phyloP scores from a whole-genome alignment of 192 early-diverging fungal species.

The Coemansia sp. region DNA sequence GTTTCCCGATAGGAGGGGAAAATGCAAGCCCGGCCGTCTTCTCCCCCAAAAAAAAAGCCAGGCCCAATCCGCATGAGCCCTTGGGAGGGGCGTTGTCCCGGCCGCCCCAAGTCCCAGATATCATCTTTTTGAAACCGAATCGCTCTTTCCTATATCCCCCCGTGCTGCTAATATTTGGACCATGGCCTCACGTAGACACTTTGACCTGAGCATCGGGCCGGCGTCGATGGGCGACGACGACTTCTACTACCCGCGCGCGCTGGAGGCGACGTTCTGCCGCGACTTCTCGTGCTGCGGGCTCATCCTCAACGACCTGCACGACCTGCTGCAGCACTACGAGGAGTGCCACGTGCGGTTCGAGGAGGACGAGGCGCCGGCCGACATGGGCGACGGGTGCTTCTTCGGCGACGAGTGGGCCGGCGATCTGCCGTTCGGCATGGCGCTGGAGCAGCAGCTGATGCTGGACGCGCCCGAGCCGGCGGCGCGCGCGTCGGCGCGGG shows the following conservation, averaged over 20 bases:
- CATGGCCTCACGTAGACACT: slow-evolving; percentile 22
- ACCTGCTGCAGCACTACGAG: slow-evolving; percentile 94
- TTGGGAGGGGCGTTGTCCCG: no score
- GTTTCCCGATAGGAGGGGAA: neutral
- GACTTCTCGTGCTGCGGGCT: slow-evolving; percentile 95
- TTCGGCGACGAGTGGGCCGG: slow-evolving; percentile 50
- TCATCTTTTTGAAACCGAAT: neutral
- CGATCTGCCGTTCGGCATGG: slow-evolving; percentile 42
- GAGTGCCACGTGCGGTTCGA: slow-evolving; percentile 89
- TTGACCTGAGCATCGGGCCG: slow-evolving; percentile 29
- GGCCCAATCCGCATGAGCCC: slow-evolving; percentile 8
- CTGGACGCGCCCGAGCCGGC: slow-evolving; percentile 28
- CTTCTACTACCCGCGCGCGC: slow-evolving; percentile 60
- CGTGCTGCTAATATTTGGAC: neutral
- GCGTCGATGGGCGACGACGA: slow-evolving; percentile 36
- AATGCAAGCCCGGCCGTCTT: neutral
- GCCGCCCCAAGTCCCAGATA: no score
- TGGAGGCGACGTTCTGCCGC: slow-evolving; percentile 89
- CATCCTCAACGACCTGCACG: slow-evolving; percentile 83
- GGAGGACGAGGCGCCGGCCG: slow-evolving; percentile 65
- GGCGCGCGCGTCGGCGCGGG: slow-evolving; percentile 32
- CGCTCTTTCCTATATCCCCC: neutral
- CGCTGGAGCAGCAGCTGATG: slow-evolving; percentile 48
- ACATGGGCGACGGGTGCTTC: slow-evolving; percentile 44
- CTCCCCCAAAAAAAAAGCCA: slow-evolving; percentile 6